Conservation (phyloP, 129 eudicot species). For the Gnaphalium uliginosum region DNA sequence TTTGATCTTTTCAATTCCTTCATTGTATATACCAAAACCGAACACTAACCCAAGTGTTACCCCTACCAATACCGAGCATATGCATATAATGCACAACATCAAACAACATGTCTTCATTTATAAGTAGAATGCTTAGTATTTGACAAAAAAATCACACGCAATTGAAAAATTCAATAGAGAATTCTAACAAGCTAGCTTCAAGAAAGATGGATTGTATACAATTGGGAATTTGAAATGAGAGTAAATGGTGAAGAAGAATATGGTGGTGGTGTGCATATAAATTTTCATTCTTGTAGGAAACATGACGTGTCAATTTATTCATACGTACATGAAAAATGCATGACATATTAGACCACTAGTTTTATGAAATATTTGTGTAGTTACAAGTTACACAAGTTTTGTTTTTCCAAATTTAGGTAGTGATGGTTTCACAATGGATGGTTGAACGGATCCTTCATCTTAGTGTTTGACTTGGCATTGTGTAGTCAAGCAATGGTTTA, state of each 20-base stretch:
- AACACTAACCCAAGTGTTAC: conserved; percentile 56
- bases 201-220: background rate
- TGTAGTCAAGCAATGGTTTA: too few relatives aligned
- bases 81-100: conserved; percentile 52
- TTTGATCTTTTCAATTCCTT: conserved; percentile 50
- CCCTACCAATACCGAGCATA: conserved; percentile 42
- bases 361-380: background rate
- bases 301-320: background rate
- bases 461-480: background rate
- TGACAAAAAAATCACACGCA: background rate
- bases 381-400: background rate
- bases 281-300: background rate
- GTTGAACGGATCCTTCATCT: background rate
- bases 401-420: background rate
- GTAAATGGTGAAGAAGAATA: conserved; percentile 1
- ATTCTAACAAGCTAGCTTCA: background rate
- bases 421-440: conserved; percentile 7
- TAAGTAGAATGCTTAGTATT: background rate
- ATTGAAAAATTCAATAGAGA: background rate
- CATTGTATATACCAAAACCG: conserved; percentile 68
- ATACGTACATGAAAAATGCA: background rate
- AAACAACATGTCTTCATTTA: conserved; percentile 60
- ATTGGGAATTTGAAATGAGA: background rate
- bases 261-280: background rate
- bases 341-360: background rate